Base-by-base conservation (phyloP, 768 basidiomycete genomes). In the Tricholoma flavovirens region DNA sequence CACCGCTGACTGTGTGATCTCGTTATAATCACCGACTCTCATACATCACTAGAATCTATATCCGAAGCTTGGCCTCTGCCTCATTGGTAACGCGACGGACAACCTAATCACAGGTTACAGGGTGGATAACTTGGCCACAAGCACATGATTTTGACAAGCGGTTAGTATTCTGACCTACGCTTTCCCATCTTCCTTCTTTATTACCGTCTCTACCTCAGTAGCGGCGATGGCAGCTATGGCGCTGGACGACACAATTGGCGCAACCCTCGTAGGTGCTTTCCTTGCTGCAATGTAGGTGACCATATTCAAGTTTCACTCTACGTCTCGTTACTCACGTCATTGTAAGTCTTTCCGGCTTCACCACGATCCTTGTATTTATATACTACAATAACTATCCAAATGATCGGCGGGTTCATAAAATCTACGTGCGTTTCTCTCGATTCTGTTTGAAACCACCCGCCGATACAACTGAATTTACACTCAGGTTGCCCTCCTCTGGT, bases 241-340 rank as follows among this genome's bases (percentile, higher is more conserved):
- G 17, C 53, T 69, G 32, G 66, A 56, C 49, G 67, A 65, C 57
- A 71, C 70, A 6, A 51, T 69, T 1, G 70, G 70, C 42, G 70
- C 67, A 7, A 61, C 62, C 17, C 67, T 69, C 55, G 12, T 71
- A 32, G 70, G 70, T 12, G 54, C 63, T 9, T 54, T 66, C 46
- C 57, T 61, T 46, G 64, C 70, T 49, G 62, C 65, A 12, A 62
- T 69, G 70, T 69, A 60, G 54, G 70, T 63, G 11, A 15, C 14
- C 4, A 33, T 6, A 36, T 19, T n/a, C n/a, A n/a, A n/a, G n/a
- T n/a, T 9, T 10, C 17, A 4, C 10, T 42, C 10, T 29, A 15
- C 17, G 11, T 22, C 4, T 9, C 30, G 36, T 17, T 12, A 15
- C 51, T 58, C 22, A 29, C 15, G n/a, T 17, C 14, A 40, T 33